Percentiles rank a stretch among this genome's conserved stretches.
Evolutionary conservation across 371 early-diverging fungal genomes (phyloP).

Genomic region (Circinella minor): DNA sequence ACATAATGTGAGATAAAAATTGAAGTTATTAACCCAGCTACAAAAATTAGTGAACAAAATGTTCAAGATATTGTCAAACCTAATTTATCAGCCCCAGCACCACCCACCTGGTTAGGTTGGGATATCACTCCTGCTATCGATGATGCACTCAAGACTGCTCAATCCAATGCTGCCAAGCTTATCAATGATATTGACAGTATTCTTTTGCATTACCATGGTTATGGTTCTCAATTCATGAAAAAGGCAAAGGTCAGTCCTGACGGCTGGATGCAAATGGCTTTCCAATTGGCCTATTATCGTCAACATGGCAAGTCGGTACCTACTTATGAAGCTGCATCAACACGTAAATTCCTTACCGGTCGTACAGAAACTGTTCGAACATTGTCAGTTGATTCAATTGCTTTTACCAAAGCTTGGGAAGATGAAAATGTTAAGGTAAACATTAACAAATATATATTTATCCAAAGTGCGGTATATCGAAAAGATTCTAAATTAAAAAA

Average conservation of each 20-base stretch:
- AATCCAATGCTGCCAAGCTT: slow-evolving; percentile 60
- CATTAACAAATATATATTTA: too few species aligned
- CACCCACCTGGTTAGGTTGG: slow-evolving; percentile 23
- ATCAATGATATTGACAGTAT: slow-evolving; percentile 76
- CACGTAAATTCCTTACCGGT: slow-evolving; percentile 81
- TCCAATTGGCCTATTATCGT: slow-evolving; percentile 84
- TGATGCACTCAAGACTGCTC: slow-evolving; percentile 62
- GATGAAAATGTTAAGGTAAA: slow-evolving; percentile 49
- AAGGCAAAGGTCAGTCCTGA: slow-evolving; percentile 75
- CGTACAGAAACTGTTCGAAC: slow-evolving; percentile 88
- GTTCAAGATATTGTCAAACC: neutral
- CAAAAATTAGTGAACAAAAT: slow-evolving; percentile 1
- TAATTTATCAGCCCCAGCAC: slow-evolving; percentile 1
- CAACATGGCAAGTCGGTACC: slow-evolving; percentile 69
- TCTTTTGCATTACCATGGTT: slow-evolving; percentile 70
- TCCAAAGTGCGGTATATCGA: too few species aligned
- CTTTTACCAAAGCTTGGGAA: slow-evolving; percentile 74
- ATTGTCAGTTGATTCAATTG: slow-evolving; percentile 65
- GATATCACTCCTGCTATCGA: slow-evolving; percentile 15
- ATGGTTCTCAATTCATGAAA: slow-evolving; percentile 87
- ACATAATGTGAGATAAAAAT: too few species aligned
- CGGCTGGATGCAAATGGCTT: slow-evolving; percentile 87
- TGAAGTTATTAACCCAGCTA: neutral
- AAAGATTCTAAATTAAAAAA: too few species aligned
- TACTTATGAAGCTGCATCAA: slow-evolving; percentile 88